phyloP scores from a whole-genome alignment of 2,329 filamentous ascomycete species.

The Exophiala calicioides region DNA sequence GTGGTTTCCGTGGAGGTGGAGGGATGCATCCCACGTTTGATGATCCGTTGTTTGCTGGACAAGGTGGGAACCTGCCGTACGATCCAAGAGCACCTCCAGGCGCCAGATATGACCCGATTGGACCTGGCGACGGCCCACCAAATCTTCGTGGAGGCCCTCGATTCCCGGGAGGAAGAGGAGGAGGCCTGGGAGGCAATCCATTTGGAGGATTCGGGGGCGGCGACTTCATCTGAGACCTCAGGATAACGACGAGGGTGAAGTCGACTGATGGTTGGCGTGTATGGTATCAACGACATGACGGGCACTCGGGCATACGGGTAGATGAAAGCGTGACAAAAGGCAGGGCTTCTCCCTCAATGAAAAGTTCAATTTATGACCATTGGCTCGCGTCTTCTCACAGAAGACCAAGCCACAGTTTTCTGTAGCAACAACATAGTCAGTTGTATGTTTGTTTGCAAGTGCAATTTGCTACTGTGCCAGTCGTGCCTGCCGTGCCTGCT shows the following conservation, averaged over 20 bases:
- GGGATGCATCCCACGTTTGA: slow-evolving; percentile 98
- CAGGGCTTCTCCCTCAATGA: too few species aligned
- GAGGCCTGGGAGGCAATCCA: slow-evolving; percentile 48
- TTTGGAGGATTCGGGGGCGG: slow-evolving; percentile 62
- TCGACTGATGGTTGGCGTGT: slow-evolving; percentile 31
- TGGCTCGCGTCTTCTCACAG: too few species aligned
- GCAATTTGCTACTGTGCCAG: too few species aligned
- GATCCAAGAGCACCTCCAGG: slow-evolving; percentile 80
- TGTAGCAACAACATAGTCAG: too few species aligned
- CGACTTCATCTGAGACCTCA: slow-evolving; percentile 52
- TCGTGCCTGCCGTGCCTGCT: too few species aligned
- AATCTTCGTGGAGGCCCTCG: slow-evolving; percentile 49
- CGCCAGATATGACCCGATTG: slow-evolving; percentile 85
- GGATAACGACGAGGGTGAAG: background rate
- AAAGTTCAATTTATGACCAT: too few species aligned
- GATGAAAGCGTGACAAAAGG: too few species aligned
- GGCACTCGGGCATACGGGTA: too few species aligned
- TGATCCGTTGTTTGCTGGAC: slow-evolving; percentile 76
- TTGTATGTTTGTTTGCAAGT: too few species aligned
- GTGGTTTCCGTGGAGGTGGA: slow-evolving; percentile 63
- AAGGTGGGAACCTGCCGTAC: slow-evolving; percentile 54
- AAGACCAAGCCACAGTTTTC: too few species aligned
- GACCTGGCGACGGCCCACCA: slow-evolving; percentile 63
- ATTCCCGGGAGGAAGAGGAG: slow-evolving; percentile 50
- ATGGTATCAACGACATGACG: slow-evolving; percentile 9